Percentiles rank a stretch among this genome's conserved stretches.
These are phyloP conservation scores for Komagataella ulmi DNA, from an alignment of 805 yeast species.

Conservation along the genomic window DNA sequence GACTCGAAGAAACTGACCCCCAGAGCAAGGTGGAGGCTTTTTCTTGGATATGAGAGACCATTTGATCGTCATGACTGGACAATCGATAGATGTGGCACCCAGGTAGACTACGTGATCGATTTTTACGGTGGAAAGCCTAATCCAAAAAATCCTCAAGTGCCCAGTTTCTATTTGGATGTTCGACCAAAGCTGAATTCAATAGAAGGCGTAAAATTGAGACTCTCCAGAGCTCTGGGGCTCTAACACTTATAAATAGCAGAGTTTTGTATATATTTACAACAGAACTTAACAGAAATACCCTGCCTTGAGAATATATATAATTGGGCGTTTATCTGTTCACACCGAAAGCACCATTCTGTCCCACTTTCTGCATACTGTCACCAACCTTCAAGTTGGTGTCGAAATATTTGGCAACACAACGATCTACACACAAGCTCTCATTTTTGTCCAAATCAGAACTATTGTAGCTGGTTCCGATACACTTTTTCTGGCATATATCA, in stretches of 20 bases:
- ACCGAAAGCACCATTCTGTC: slow-evolving; percentile 20
- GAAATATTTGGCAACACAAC: slow-evolving; percentile 92
- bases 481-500: slow-evolving; percentile 78
- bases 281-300: not conserved
- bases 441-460: slow-evolving; percentile 68
- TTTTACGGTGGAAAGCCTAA: slow-evolving; percentile 57
- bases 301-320: slow-evolving; percentile 1
- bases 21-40: slow-evolving; percentile 57
- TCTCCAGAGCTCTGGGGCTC: slow-evolving; percentile 47
- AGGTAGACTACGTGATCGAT: slow-evolving; percentile 85
- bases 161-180: slow-evolving; percentile 71
- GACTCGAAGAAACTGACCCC: slow-evolving; percentile 82
- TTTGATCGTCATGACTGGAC: slow-evolving; percentile 97
- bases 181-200: slow-evolving; percentile 77
- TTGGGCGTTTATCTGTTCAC: slow-evolving; percentile 1
- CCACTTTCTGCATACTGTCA: slow-evolving; percentile 36
- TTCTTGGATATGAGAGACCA: slow-evolving; percentile 64
- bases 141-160: slow-evolving; percentile 24
- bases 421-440: slow-evolving; percentile 81
- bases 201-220: slow-evolving; percentile 70
- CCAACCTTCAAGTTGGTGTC: slow-evolving; percentile 93
- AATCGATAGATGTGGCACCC: slow-evolving; percentile 70
- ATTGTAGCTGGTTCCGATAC: slow-evolving; percentile 53
- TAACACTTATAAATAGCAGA: slow-evolving; percentile 7
- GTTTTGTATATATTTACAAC: not conserved